Conservation (phyloP, 345 rosid species). For the Abelmoschus esculentus region DNA sequence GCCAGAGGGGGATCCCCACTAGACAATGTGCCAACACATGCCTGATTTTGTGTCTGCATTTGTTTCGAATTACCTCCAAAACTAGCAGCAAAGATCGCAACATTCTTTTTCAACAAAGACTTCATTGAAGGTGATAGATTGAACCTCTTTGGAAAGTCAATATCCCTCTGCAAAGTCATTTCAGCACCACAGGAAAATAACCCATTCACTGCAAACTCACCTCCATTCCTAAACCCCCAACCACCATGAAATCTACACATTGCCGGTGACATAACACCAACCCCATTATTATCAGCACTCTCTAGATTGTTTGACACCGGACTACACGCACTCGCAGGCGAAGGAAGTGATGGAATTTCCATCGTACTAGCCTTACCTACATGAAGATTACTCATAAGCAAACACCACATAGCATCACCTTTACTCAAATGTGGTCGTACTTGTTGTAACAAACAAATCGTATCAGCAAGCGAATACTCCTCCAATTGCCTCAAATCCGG, state of each 20-base stretch:
- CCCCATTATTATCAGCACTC: slow-evolving; percentile 31
- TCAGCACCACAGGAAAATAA: slow-evolving; percentile 37
- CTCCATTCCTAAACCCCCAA: slow-evolving; percentile 72
- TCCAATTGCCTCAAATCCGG: slow-evolving; percentile 66
- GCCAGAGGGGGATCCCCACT: slow-evolving; percentile 23
- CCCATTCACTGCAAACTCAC: slow-evolving; percentile 50
- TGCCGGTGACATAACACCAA: slow-evolving; percentile 44
- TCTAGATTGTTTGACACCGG: slow-evolving; percentile 27
- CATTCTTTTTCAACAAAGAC: slow-evolving; percentile 76
- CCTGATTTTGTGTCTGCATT: slow-evolving; percentile 35
- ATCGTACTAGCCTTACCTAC: slow-evolving; percentile 68
- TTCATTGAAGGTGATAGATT: slow-evolving; percentile 82
- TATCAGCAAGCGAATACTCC: slow-evolving; percentile 71
- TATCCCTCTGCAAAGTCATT: slow-evolving; percentile 48
- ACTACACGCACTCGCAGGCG: slow-evolving; percentile 21
- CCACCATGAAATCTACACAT: slow-evolving; percentile 80
- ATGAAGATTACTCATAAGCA: slow-evolving; percentile 85
- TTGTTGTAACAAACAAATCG: slow-evolving; percentile 86
- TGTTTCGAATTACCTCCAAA: slow-evolving; percentile 66
- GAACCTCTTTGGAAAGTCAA: slow-evolving; percentile 82
- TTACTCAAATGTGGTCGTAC: slow-evolving; percentile 69
- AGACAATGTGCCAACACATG: slow-evolving; percentile 29
- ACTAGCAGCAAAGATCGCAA: slow-evolving; percentile 81
- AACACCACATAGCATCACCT: slow-evolving; percentile 99
- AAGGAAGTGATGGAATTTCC: slow-evolving; percentile 40